Evolutionary conservation across 129 eudicot species (phyloP).

Genomic region (Saussurea involucrata): DNA sequence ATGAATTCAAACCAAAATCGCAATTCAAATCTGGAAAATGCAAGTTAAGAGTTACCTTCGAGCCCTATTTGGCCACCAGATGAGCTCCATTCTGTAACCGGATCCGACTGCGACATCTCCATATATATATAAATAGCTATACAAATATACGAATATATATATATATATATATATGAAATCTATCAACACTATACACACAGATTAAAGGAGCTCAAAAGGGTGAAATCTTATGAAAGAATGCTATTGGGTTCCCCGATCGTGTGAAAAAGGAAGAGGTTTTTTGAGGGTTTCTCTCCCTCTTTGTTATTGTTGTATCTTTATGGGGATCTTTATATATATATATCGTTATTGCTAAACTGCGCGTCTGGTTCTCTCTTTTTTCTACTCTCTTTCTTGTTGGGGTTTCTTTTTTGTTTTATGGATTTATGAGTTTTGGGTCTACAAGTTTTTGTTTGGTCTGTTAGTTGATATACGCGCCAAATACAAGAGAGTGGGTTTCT

Average conservation of each 20-base stretch:
- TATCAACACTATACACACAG: conserved; percentile 21
- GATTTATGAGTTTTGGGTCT: background rate
- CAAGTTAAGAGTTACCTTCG: conserved; percentile 48
- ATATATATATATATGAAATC: conserved; percentile 5
- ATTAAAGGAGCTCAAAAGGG: conserved; percentile 24
- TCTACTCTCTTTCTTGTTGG: background rate
- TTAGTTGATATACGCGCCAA: conserved; percentile 30
- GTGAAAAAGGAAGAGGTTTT: conserved; percentile 18
- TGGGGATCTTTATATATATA: conserved; percentile 16
- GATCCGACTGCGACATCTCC: conserved; percentile 64
- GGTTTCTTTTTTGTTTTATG: background rate
- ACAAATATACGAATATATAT: conserved; percentile 23
- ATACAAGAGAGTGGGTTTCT: conserved; percentile 26
- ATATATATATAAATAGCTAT: conserved; percentile 15
- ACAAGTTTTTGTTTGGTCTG: conserved; percentile 20
- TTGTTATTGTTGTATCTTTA: background rate
- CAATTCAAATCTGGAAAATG: conserved; percentile 23
- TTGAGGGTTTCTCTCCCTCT: conserved; percentile 20
- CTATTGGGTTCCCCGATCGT: conserved; percentile 18
- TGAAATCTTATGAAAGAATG: conserved; percentile 8
- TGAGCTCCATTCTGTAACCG: conserved; percentile 57
- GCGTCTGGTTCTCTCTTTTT: conserved; percentile 22
- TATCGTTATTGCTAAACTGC: conserved; percentile 3
- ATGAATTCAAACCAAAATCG: conserved; percentile 22
- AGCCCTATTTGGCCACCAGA: conserved; percentile 68